phyloP scores from a whole-genome alignment of 2,329 filamentous ascomycete species.

The Clarireedia paspali region DNA sequence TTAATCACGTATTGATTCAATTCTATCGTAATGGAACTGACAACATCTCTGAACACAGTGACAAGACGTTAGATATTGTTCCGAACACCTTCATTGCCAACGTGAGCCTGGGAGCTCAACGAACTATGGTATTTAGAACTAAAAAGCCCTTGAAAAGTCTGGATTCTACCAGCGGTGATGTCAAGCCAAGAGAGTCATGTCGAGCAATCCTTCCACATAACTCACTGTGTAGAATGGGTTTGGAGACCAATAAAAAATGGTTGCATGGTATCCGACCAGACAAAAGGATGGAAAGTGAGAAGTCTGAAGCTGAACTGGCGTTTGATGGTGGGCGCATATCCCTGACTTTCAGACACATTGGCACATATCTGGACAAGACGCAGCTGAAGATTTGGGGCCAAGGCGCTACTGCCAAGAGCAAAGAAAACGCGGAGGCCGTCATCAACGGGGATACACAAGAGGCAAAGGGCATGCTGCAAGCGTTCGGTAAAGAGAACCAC shows the following conservation, averaged over 20 bases:
- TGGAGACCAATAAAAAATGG: constrained; percentile 77
- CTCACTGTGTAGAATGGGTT: constrained; percentile 76
- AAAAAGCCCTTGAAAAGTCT: constrained; percentile 53
- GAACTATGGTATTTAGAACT: constrained; percentile 82
- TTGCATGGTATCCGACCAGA: constrained; percentile 88
- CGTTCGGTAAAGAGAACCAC: constrained; percentile 83
- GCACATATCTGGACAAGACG: constrained; percentile 68
- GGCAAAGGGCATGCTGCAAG: constrained; percentile 61
- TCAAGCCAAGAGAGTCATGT: constrained; percentile 30
- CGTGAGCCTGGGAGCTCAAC: constrained; percentile 83
- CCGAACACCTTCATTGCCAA: constrained; percentile 81
- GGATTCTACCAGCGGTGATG: constrained; percentile 16
- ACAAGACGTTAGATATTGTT: constrained; percentile 90
- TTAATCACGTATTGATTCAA: constrained; percentile 93
- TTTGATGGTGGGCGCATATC: constrained; percentile 76
- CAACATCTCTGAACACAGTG: constrained; percentile 92
- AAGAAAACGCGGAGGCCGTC: constrained; percentile 51
- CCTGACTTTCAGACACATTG: constrained; percentile 84
- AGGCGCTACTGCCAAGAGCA: constrained; percentile 66
- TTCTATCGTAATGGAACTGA: constrained; percentile 84
- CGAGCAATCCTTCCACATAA: constrained; percentile 77
- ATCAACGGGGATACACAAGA: constrained; percentile 62
- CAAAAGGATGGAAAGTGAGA: constrained; percentile 62
- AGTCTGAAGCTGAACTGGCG: constrained; percentile 61
- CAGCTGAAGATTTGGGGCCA: constrained; percentile 79